Evolutionary conservation across 345 rosid genomes (phyloP).

Genomic region (Bretschneidera sinensis): DNA sequence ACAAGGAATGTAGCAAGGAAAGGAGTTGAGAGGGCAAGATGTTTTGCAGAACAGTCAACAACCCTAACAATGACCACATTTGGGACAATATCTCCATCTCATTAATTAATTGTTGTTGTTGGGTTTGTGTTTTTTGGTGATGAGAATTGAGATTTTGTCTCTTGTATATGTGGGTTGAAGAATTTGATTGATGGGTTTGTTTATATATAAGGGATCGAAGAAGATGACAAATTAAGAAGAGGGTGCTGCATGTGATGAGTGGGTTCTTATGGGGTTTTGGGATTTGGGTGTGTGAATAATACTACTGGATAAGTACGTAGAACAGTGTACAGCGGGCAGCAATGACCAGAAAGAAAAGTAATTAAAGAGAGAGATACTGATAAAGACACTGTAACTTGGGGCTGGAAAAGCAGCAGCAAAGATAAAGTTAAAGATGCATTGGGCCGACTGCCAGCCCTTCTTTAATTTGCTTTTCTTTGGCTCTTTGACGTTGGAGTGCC

Average conservation of each 20-base stretch:
- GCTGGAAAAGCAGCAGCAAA: conserved; percentile 15
- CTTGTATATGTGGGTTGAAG: background rate
- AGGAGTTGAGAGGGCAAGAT: conserved; percentile 43
- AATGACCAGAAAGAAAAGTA: too few relatives aligned
- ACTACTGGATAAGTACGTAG: too few relatives aligned
- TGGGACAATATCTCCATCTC: conserved; percentile 43
- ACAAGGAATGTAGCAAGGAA: conserved; percentile 32
- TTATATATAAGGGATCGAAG: background rate
- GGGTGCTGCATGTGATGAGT: too few relatives aligned
- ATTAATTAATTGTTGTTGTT: background rate
- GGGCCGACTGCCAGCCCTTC: conserved; percentile 21
- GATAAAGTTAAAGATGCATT: conserved; percentile 27
- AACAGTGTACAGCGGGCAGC: too few relatives aligned
- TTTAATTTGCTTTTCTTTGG: conserved; percentile 22
- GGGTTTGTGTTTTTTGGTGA: background rate
- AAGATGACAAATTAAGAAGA: conserved; percentile 1
- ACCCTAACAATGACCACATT: conserved; percentile 46
- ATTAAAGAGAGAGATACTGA: background rate
- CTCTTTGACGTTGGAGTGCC: background rate
- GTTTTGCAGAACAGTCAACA: conserved; percentile 48
- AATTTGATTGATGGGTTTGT: too few relatives aligned
- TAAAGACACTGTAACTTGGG: too few relatives aligned
- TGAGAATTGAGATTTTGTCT: conserved; percentile 20
- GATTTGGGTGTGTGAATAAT: too few relatives aligned
- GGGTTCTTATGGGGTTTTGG: too few relatives aligned